Evolutionary conservation across 129 eudicot genomes (phyloP).

Genomic region (Calendula officinalis): DNA sequence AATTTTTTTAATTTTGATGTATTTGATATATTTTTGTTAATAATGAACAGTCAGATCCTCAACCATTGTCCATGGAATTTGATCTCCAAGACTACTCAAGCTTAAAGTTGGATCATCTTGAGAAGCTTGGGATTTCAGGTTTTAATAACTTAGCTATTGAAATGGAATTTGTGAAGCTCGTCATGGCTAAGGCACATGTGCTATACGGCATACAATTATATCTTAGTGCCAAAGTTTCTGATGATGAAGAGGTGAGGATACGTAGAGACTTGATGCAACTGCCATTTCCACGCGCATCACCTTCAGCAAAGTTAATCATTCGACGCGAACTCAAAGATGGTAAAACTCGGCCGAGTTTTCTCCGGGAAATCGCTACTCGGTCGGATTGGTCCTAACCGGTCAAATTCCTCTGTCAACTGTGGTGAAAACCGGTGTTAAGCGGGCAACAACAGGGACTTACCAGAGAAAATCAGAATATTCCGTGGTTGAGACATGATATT

Average conservation of each 20-base stretch:
- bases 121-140: not conserved
- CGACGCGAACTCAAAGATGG: too few species aligned
- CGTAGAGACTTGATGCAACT: not conserved
- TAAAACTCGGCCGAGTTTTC: too few species aligned
- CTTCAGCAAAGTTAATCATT: not conserved
- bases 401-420: too few species aligned
- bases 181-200: conserved; percentile 20
- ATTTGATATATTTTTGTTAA: not conserved
- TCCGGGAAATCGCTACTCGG: too few species aligned
- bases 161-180: conserved; percentile 17
- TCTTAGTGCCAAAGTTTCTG: not conserved
- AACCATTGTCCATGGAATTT: not conserved
- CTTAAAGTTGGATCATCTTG: conserved; percentile 6
- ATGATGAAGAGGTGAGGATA: conserved; percentile 7
- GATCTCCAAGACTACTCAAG: conserved; percentile 4
- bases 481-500: too few species aligned
- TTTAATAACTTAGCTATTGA: not conserved
- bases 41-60: not conserved
- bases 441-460: too few species aligned
- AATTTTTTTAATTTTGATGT: not conserved
- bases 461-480: too few species aligned
- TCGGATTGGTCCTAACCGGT: too few species aligned
- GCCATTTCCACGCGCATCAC: conserved; percentile 24
- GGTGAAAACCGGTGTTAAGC: too few species aligned
- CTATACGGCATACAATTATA: conserved; percentile 2